Evolutionary conservation across 2,329 filamentous ascomycete genomes (phyloP), one percentile per base, ranked within the genome.

Genomic region (Pleomassaria siparia): DNA sequence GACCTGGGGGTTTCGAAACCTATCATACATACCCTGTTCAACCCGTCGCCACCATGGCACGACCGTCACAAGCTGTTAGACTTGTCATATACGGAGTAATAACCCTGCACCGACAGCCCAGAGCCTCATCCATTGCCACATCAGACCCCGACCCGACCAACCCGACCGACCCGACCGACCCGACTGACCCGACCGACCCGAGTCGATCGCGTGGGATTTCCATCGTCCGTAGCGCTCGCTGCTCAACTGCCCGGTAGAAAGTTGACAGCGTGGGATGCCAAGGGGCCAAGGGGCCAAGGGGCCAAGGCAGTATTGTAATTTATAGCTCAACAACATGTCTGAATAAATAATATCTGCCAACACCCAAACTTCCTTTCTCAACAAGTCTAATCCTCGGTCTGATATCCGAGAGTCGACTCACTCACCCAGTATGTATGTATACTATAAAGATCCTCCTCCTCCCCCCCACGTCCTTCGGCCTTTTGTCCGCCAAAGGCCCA

Each of bases 251-350:
- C 55, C 22, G 32, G 42, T 55, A 46, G 29, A 10, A n/a, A 51
- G 53, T 15, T 40, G 22, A 21, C 36, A 43, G 45, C 52, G 61
- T 56, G 61, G 60, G 60, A 58, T 64, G 59, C 57, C 61, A 60
- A n/a, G n/a, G n/a, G n/a, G n/a, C n/a, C n/a, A n/a, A n/a, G n/a
- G n/a, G n/a, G n/a, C n/a, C n/a, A n/a, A n/a, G n/a, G n/a, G n/a
- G n/a, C n/a, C n/a, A n/a, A 60, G 52, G 12, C 43, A 48, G 39
- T 42, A 39, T 42, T 43, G 29, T 24, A n/a, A n/a, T n/a, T n/a
- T n/a, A n/a, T n/a, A 50, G 47, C 51, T 46, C 46, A 44, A 42
- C 57, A 53, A 59, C 56, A 46, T 59, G 51, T 46, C 30, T 18
- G 36, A 25, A 47, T n/a, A n/a, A n/a, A n/a, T n/a, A n/a, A n/a